Conservation (phyloP, 2,329 filamentous ascomycete genomes). For the Aplosporella prunicola region DNA sequence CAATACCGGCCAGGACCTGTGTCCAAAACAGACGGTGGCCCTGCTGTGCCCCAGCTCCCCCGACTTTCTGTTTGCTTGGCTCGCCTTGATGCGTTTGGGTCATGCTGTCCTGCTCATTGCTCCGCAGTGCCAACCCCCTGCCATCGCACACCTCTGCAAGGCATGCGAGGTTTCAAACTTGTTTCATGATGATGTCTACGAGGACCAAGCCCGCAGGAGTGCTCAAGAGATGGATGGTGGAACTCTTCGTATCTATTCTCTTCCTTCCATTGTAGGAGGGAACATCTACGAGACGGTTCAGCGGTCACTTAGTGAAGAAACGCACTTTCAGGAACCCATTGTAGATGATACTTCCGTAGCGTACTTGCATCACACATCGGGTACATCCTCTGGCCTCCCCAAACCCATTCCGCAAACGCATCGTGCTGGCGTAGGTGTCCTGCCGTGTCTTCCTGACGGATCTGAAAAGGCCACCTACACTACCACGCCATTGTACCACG, state of each 20-base stretch:
- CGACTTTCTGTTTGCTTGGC: slow-evolving; percentile 51
- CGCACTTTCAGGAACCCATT: background rate
- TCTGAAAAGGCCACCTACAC: slow-evolving; percentile 46
- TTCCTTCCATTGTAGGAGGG: background rate
- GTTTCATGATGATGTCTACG: slow-evolving; percentile 37
- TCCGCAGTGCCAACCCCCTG: slow-evolving; percentile 37
- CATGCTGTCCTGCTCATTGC: slow-evolving; percentile 49
- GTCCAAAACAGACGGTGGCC: slow-evolving; percentile 33
- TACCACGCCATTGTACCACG: slow-evolving; percentile 57
- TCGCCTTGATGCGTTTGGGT: slow-evolving; percentile 49
- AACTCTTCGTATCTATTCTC: background rate
- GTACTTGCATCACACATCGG: slow-evolving; percentile 55
- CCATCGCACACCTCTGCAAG: slow-evolving; percentile 46
- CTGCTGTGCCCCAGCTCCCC: slow-evolving; percentile 48
- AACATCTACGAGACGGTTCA: background rate
- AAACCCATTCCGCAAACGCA: slow-evolving; percentile 55
- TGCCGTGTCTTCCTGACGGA: slow-evolving; percentile 38
- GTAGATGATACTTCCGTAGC: slow-evolving; percentile 36
- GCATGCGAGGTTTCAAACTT: slow-evolving; percentile 35
- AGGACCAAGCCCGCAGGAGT: slow-evolving; percentile 23
- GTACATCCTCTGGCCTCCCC: slow-evolving; percentile 53
- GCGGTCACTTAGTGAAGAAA: too few relatives aligned
- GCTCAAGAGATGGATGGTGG: slow-evolving; percentile 13
- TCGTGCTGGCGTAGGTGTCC: slow-evolving; percentile 44
- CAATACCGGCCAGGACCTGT: slow-evolving; percentile 12